Conservation (phyloP, 2,329 filamentous ascomycete genomes). For the Sporothrix luriei region DNA sequence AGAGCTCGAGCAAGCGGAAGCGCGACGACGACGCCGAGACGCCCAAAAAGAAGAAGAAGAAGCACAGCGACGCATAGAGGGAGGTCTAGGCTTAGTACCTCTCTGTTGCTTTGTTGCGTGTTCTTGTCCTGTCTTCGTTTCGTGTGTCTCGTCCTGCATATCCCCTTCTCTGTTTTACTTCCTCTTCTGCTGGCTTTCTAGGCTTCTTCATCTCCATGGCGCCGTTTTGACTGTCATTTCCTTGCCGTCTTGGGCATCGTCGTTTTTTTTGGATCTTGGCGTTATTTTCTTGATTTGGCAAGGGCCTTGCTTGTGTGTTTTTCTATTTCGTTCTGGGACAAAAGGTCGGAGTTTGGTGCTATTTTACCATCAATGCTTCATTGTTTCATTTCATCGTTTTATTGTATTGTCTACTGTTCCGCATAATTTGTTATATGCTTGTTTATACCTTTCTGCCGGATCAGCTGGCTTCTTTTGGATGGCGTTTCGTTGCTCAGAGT, state of each 20-base stretch:
- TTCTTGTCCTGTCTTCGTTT: slow-evolving; percentile 13
- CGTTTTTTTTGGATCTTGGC: slow-evolving; percentile 8
- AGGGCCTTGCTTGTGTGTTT: slow-evolving; percentile 21
- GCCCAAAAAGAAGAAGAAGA: slow-evolving; percentile 56
- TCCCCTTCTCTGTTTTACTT: neutral
- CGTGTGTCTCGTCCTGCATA: no score
- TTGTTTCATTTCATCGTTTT: neutral
- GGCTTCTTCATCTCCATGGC: slow-evolving; percentile 11
- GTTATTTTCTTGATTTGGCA: slow-evolving; percentile 19
- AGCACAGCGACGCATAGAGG: slow-evolving; percentile 37
- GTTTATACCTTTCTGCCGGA: slow-evolving; percentile 4
- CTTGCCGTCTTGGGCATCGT: neutral
- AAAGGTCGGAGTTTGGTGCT: slow-evolving; percentile 26
- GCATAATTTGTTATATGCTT: neutral
- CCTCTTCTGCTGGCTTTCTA: slow-evolving; percentile 3
- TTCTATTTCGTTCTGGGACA: slow-evolving; percentile 16
- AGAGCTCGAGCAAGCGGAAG: slow-evolving; percentile 64
- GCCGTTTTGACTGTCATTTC: slow-evolving; percentile 21
- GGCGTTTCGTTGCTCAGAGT: neutral
- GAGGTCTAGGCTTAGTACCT: no score
- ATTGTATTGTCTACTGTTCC: slow-evolving; percentile 1
- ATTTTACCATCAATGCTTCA: neutral
- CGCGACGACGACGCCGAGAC: slow-evolving; percentile 67
- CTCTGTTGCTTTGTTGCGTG: neutral
- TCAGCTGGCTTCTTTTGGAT: neutral